Conservation (phyloP, 495 filamentous ascomycete genomes). For the Hyaloscypha variabilis region DNA sequence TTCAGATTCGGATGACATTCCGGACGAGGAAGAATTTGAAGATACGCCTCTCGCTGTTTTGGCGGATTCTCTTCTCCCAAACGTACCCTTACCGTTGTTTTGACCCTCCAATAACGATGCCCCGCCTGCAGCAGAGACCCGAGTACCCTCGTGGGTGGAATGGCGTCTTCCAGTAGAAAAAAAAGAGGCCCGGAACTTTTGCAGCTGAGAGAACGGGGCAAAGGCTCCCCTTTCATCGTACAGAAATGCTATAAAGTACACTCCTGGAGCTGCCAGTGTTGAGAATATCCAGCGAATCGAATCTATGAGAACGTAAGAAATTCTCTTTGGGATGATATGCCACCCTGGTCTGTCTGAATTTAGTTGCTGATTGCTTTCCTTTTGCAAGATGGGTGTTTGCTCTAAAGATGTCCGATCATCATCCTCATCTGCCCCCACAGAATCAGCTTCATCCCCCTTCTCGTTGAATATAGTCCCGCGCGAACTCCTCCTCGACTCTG, state of each 20-base stretch:
- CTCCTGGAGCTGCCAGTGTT: slow-evolving; percentile 73
- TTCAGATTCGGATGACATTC: slow-evolving; percentile 61
- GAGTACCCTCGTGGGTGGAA: slow-evolving; percentile 41
- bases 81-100: slow-evolving; percentile 7
- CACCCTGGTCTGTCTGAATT: slow-evolving; percentile 45
- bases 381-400: slow-evolving; percentile 64
- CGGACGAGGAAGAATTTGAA: slow-evolving; percentile 63
- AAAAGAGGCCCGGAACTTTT: slow-evolving; percentile 46
- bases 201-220: slow-evolving; percentile 65
- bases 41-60: slow-evolving; percentile 33
- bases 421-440: slow-evolving; percentile 40
- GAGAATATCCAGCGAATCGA: slow-evolving; percentile 76
- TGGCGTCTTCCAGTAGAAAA: slow-evolving; percentile 35
- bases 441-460: slow-evolving; percentile 39
- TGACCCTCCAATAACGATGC: slow-evolving; percentile 6
- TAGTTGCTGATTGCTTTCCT: slow-evolving; percentile 36
- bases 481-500: slow-evolving; percentile 37
- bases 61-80: slow-evolving; percentile 11
- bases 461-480: slow-evolving; percentile 50
- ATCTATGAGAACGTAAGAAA: slow-evolving; percentile 57
- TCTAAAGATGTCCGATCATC: slow-evolving; percentile 54
- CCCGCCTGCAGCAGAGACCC: slow-evolving; percentile 35
- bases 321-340: slow-evolving; percentile 60
- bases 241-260: slow-evolving; percentile 79
- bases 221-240: slow-evolving; percentile 81